These are phyloP conservation scores for Pseudognaphalium luteoalbum DNA, from an alignment of 129 eudicot genomes.

Conservation along the genomic window DNA sequence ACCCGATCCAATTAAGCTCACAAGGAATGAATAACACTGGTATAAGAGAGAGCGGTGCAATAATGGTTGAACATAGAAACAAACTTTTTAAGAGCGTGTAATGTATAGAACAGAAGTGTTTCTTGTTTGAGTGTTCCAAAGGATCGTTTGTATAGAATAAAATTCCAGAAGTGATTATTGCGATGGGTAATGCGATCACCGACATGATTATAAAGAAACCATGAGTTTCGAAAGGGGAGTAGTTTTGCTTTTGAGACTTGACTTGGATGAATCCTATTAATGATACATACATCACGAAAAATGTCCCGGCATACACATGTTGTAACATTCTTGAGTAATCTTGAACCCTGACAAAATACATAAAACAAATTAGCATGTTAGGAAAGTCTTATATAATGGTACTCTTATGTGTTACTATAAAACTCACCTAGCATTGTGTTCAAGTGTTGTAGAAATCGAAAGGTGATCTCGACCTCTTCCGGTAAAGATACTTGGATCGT, in stretches of 20 bases:
- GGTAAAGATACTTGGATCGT: neutral
- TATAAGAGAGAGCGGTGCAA: slow-evolving; percentile 8
- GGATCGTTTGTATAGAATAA: neutral
- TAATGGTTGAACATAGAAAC: neutral
- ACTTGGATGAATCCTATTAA: slow-evolving; percentile 22
- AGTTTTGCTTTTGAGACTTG: slow-evolving; percentile 8
- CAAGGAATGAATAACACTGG: slow-evolving; percentile 4
- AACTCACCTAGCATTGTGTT: neutral
- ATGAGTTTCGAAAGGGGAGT: slow-evolving; percentile 17
- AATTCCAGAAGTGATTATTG: slow-evolving; percentile 1
- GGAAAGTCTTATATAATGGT: too few relatives aligned
- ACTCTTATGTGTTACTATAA: too few relatives aligned
- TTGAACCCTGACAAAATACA: neutral
- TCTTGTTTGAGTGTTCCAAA: neutral
- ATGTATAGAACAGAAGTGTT: neutral
- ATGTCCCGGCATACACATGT: neutral
- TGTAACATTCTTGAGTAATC: neutral
- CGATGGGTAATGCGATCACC: neutral
- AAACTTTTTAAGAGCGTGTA: neutral
- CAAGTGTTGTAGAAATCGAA: neutral
- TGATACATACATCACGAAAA: neutral
- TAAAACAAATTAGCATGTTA: neutral
- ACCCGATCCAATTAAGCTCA: slow-evolving; percentile 4
- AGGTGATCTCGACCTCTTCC: neutral
- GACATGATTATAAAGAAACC: slow-evolving; percentile 18